Conservation (phyloP, 2,329 filamentous ascomycete genomes). For the Whalleya microplaca region DNA sequence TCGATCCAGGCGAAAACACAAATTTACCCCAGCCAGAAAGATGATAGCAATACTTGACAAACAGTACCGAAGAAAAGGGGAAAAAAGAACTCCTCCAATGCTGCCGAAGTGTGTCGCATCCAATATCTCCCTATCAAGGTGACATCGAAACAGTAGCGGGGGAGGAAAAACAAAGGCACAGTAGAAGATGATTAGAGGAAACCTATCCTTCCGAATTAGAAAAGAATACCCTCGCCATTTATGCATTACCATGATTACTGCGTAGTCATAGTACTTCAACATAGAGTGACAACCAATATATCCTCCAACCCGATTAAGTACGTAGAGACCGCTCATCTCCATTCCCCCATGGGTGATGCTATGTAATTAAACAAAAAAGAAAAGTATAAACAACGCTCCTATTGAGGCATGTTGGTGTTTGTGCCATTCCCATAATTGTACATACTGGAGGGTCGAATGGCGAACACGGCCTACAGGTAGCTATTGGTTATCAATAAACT, state of each 20-base stretch:
- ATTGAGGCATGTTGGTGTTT: too few relatives aligned
- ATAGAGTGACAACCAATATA: constrained; percentile 6
- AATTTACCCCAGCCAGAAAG: constrained; percentile 14
- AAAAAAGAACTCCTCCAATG: constrained; percentile 35
- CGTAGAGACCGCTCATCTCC: neutral
- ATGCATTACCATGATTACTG: constrained; percentile 24
- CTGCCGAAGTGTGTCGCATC: constrained; percentile 26
- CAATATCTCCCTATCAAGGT: constrained; percentile 14
- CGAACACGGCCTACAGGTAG: constrained; percentile 12
- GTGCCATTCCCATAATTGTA: too few relatives aligned
- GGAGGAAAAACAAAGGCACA: neutral
- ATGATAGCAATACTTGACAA: constrained; percentile 14
- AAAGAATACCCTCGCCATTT: constrained; percentile 18
- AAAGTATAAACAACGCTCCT: too few relatives aligned
- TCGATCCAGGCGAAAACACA: constrained; percentile 6
- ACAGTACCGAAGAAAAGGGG: constrained; percentile 16
- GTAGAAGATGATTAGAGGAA: constrained; percentile 9
- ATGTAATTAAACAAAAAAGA: too few relatives aligned
- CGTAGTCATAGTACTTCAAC: constrained; percentile 7
- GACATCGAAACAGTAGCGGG: constrained; percentile 5
- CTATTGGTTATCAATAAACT: constrained; percentile 14
- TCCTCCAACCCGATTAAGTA: neutral
- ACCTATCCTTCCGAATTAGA: constrained; percentile 15
- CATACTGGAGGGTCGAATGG: neutral
- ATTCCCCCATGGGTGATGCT: too few relatives aligned